Percentiles rank a stretch among this genome's conserved stretches.
phyloP scores from a whole-genome alignment of 805 yeast species.

The Cyberlindnera americana region DNA sequence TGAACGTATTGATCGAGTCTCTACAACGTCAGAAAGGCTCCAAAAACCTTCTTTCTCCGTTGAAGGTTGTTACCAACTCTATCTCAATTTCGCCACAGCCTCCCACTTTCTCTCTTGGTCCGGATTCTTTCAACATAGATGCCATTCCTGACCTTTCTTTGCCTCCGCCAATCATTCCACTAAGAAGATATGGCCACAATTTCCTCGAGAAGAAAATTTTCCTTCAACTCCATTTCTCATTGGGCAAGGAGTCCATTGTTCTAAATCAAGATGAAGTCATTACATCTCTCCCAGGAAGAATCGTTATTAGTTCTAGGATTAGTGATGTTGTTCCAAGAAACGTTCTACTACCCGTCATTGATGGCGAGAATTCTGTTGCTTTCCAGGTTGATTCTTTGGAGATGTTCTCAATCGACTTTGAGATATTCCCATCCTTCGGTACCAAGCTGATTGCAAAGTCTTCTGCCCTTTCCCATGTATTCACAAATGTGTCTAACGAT shows the following conservation, averaged over 20 bases:
- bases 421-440: conserved; percentile 92
- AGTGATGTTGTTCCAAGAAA: conserved; percentile 88
- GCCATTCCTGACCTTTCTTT: conserved; percentile 84
- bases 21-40: conserved; percentile 17
- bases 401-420: conserved; percentile 77
- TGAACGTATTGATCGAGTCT: conserved; percentile 58
- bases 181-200: conserved; percentile 93
- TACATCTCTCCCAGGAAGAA: conserved; percentile 65
- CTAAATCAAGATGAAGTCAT: conserved; percentile 43
- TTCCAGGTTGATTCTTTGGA: conserved; percentile 82
- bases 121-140: conserved; percentile 46
- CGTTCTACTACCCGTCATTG: conserved; percentile 63
- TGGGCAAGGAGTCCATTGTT: conserved; percentile 37
- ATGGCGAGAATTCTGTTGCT: conserved; percentile 59
- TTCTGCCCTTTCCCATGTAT: conserved; percentile 61
- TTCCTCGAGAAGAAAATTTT: conserved; percentile 87
- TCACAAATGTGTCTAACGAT: conserved; percentile 34
- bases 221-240: conserved; percentile 67
- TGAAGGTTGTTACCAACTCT: conserved; percentile 17
- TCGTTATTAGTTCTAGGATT: conserved; percentile 72
- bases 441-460: conserved; percentile 89
- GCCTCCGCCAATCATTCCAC: conserved; percentile 95
- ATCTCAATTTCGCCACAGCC: conserved; percentile 18
- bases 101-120: conserved; percentile 21
- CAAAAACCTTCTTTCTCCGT: conserved; percentile 23